Base-by-base conservation (phyloP, 2,329 filamentous ascomycete species). In the Aspergillus chevalieri region DNA sequence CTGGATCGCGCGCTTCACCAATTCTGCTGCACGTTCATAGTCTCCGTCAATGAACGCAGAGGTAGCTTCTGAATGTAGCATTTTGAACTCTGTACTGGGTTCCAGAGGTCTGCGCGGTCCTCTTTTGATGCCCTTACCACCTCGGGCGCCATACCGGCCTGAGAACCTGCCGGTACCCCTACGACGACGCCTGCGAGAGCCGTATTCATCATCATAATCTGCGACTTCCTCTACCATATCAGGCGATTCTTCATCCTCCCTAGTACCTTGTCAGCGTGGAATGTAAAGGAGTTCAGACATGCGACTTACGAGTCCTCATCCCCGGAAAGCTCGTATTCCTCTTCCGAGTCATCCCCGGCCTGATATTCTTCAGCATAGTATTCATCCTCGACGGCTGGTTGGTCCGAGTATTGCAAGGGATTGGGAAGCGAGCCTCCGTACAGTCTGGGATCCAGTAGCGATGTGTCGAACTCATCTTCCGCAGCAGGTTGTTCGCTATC, bases 1-100 rank as follows among this genome's bases (percentile, higher is more conserved):
- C 38, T 75, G 69, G 28, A 82, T 75, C 7, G 79, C 79, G 52
- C 73, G 65, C 49, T 72, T 70, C 36, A 74, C 69, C 9, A 72
- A 56, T 6, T 70, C 61, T 46, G 64, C 72, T 45, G 67, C 77
- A 58, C 63, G 67, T 47, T 71, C 73, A 50, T 73, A 74, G 45
- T 76, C 67, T 7, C 69, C 65, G 52, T 75, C 71, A 47, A 76
- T 75, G 51, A 76, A 77, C 15, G 74, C 74, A 43, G 69, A 70
- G 1, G 72, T 75, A 22, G 75, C 75, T 49, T 73, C 66, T 5
- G 72, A 72, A 57, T 75, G 73, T 42, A 76, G 54, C 15, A 70
- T 57, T 44, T 74, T 75, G 62, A 77, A 77, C 47, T 77, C 74
- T 8, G 66, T 64, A 44, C 72, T 73, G 14, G 75, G 74, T 46